A percentile compares a stretch with the other conserved stretches of the same genome.
phyloP scores from a whole-genome alignment of 1,284 basidiomycete genomes.

The Salmacisia buchloeana region DNA sequence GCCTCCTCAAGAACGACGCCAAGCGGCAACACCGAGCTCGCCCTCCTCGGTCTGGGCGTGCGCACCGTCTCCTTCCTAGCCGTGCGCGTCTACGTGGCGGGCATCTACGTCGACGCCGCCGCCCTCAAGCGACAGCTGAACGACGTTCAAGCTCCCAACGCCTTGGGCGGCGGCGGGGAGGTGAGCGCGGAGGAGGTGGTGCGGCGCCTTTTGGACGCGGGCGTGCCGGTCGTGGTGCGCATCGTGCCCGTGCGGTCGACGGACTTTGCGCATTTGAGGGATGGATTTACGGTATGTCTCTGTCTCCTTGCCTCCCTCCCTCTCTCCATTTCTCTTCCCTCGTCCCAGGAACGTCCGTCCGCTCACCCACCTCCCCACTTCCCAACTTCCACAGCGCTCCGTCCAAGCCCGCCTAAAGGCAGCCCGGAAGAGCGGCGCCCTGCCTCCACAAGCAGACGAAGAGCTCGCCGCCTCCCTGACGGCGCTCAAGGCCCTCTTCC shows the following conservation, averaged over 20 bases:
- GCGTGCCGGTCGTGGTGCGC: constrained; percentile 25
- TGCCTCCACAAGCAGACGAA: constrained; percentile 18
- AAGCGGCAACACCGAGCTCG: constrained; percentile 51
- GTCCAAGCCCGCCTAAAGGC: constrained; percentile 63
- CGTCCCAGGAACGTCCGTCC: neutral
- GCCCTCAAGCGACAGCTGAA: constrained; percentile 18
- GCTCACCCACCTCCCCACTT: neutral
- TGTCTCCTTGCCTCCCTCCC: neutral
- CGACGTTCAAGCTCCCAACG: neutral
- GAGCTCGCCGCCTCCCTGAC: constrained; percentile 48
- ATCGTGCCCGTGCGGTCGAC: constrained; percentile 72
- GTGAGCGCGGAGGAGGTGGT: constrained; percentile 11
- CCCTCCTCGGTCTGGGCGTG: constrained; percentile 72
- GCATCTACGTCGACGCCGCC: constrained; percentile 70
- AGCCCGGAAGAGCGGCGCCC: constrained; percentile 41
- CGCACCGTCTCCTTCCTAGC: constrained; percentile 74
- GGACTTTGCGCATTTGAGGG: constrained; percentile 72
- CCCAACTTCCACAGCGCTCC: constrained; percentile 54
- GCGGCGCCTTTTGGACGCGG: constrained; percentile 10
- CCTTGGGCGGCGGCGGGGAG: constrained; percentile 12
- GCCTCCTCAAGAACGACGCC: too few species aligned
- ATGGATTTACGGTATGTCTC: constrained; percentile 61
- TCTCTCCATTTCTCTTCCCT: neutral
- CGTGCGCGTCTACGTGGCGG: constrained; percentile 77
- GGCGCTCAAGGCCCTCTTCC: constrained; percentile 54